phyloP scores from a whole-genome alignment of 2,329 filamentous ascomycete genomes.

The Trichoderma sp. region DNA sequence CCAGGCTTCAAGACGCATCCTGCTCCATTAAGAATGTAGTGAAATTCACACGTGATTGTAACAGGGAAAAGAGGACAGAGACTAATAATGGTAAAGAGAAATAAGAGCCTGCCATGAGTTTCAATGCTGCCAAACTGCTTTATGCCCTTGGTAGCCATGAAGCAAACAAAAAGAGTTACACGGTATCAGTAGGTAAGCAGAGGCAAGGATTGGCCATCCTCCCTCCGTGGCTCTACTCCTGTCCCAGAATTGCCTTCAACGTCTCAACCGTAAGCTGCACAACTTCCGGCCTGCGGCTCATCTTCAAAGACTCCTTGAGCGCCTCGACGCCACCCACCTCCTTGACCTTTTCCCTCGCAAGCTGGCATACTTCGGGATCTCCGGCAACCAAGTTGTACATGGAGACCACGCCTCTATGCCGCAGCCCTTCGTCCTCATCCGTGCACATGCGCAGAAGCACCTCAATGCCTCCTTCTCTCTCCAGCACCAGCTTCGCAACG shows the following conservation, averaged over 20 bases:
- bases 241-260: conserved; percentile 66
- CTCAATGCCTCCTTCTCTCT: conserved; percentile 70
- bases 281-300: conserved; percentile 68
- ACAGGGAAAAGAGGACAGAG: too few relatives aligned
- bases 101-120: neutral
- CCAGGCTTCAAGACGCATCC: neutral
- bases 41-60: neutral
- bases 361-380: conserved; percentile 65
- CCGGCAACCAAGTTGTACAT: conserved; percentile 71
- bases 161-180: neutral
- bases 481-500: conserved; percentile 70
- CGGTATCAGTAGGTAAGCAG: neutral
- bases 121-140: neutral
- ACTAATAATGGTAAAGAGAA: neutral
- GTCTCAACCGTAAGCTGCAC: conserved; percentile 71
- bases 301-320: conserved; percentile 70
- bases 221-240: conserved; percentile 31
- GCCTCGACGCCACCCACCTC: conserved; percentile 65
- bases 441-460: conserved; percentile 79
- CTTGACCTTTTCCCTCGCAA: conserved; percentile 62
- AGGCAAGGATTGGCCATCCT: neutral
- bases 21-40: neutral
- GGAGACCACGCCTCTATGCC: conserved; percentile 74
- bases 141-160: neutral
- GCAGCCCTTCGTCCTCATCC: conserved; percentile 70